phyloP scores from a whole-genome alignment of 2,329 filamentous ascomycete genomes.

The Penicillium decumbens region DNA sequence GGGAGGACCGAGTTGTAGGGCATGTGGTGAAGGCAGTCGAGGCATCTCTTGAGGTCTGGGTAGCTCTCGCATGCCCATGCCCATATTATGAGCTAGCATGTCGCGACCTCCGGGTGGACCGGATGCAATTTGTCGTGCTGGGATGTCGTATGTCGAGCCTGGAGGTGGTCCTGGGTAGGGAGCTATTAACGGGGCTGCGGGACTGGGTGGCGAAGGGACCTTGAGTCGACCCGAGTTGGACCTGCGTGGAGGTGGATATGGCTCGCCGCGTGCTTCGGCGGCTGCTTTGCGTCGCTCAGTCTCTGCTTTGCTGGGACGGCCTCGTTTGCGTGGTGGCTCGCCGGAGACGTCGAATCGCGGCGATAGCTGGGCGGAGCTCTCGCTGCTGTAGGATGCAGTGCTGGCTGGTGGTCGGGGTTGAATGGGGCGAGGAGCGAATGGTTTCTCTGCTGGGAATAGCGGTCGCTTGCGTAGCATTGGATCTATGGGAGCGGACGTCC shows the following conservation, averaged over 20 bases:
- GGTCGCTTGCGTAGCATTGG: slow-evolving; percentile 31
- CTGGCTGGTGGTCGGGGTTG: slow-evolving; percentile 38
- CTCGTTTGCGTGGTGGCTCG: slow-evolving; percentile 40
- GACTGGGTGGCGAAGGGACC: slow-evolving; percentile 29
- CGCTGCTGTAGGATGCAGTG: slow-evolving; percentile 32
- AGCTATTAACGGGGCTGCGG: slow-evolving; percentile 20
- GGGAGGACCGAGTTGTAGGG: slow-evolving; percentile 28
- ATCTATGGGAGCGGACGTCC: slow-evolving; percentile 24
- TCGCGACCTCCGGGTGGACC: slow-evolving; percentile 15
- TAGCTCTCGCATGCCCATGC: slow-evolving; percentile 27
- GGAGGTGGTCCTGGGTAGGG: slow-evolving; percentile 11
- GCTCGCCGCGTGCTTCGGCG: slow-evolving; percentile 38
- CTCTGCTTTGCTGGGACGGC: slow-evolving; percentile 43
- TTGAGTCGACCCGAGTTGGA: slow-evolving; percentile 26
- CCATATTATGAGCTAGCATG: slow-evolving; percentile 19
- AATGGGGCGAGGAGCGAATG: slow-evolving; percentile 34
- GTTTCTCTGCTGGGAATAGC: slow-evolving; percentile 29
- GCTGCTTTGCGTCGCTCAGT: slow-evolving; percentile 37
- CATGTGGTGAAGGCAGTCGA: slow-evolving; percentile 27
- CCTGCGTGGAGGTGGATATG: slow-evolving; percentile 35
- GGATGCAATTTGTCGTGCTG: slow-evolving; percentile 13
- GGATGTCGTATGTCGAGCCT: not conserved
- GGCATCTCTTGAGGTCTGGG: slow-evolving; percentile 26
- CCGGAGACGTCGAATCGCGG: slow-evolving; percentile 29
- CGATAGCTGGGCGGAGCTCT: slow-evolving; percentile 35